Conservation (phyloP, 176 grass and related monocot species). For the Urochloa ruziziensis region DNA sequence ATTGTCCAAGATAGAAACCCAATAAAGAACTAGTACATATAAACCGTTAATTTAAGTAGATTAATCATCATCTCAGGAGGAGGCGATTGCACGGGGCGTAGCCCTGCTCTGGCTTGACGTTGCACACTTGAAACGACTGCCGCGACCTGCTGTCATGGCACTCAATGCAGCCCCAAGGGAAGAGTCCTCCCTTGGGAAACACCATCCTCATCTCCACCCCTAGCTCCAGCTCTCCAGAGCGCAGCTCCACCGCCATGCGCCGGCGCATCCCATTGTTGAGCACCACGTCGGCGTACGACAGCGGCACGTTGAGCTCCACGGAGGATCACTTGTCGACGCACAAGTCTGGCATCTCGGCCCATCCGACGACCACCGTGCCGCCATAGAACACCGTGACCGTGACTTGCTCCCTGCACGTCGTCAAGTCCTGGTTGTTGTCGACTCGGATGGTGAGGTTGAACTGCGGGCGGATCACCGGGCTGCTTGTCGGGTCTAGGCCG, state of each 20-base stretch:
- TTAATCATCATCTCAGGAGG: neutral
- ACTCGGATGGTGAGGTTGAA: neutral
- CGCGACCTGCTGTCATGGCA: neutral
- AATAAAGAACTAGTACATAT: too few relatives aligned
- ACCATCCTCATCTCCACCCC: neutral
- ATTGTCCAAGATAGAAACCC: too few relatives aligned
- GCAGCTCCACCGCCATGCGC: neutral
- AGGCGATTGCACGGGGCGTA: neutral
- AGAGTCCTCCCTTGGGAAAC: neutral
- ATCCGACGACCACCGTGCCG: constrained; percentile 1
- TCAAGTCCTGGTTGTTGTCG: neutral
- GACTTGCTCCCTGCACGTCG: neutral
- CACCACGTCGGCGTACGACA: neutral
- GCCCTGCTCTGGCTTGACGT: neutral
- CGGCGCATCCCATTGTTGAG: neutral
- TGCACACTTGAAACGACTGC: neutral
- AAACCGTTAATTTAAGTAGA: neutral
- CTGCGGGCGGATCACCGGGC: neutral
- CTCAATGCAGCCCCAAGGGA: neutral
- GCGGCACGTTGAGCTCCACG: neutral
- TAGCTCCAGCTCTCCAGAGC: neutral
- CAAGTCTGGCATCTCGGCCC: neutral
- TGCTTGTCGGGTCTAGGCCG: neutral
- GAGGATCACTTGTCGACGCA: neutral
- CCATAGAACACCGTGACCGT: neutral